These are phyloP conservation scores for Dioszegia hungarica DNA, from an alignment of 768 basidiomycete species.

Conservation along the genomic window DNA sequence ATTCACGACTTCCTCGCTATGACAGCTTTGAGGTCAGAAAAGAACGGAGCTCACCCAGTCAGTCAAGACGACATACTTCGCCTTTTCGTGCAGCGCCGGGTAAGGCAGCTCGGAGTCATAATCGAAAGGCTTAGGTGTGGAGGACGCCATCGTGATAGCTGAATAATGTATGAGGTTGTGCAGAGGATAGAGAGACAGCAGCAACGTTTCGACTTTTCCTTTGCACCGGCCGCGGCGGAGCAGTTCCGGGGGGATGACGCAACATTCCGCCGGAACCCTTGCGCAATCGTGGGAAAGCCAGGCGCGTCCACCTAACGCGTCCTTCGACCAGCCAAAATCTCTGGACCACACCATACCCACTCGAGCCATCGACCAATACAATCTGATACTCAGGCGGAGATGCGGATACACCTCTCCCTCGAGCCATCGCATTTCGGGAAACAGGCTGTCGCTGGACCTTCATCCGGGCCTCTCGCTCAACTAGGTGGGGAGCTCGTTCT, in stretches of 20 bases:
- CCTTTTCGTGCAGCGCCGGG: conserved; percentile 71
- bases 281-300: conserved; percentile 5
- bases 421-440: conserved; percentile 24
- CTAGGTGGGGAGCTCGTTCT: conserved; percentile 77
- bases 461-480: conserved; percentile 57
- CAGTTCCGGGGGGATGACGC: no score
- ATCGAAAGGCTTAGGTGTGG: not conserved
- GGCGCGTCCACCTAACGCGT: not conserved
- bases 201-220: not conserved
- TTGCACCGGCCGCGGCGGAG: not conserved
- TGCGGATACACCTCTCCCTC: conserved; percentile 43
- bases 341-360: no score
- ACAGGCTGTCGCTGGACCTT: conserved; percentile 4
- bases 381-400: conserved; percentile 5
- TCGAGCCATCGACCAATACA: no score
- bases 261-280: not conserved
- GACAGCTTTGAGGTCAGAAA: not conserved
- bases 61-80: conserved; percentile 77
- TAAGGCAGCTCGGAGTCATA: conserved; percentile 58
- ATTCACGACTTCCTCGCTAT: no score
- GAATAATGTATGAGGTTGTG: not conserved
- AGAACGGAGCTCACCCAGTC: conserved; percentile 67
- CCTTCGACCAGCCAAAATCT: no score
- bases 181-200: not conserved
- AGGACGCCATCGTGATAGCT: not conserved